Base-by-base conservation (phyloP, 768 basidiomycete genomes). In the Tubosaeta sp. region DNA sequence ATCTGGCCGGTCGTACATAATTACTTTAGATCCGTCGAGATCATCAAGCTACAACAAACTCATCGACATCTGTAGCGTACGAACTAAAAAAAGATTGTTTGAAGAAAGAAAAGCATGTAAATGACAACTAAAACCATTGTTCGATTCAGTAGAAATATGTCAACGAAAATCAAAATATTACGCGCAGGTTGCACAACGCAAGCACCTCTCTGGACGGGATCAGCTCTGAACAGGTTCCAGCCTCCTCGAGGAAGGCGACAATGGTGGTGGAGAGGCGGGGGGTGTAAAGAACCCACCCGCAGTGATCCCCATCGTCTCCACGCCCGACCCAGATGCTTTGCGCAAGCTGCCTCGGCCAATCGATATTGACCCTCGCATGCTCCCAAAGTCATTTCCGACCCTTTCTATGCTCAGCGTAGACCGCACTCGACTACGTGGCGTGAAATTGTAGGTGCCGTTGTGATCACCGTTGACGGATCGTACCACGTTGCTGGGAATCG, bases 241-340 rank as follows among this genome's bases (percentile, higher is more conserved):
- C 16, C 24, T 16, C 27, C 39, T 24, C 56, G 44, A 29, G 66
- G 43, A 30, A 7, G 66, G 36, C 3, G 36, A 19, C 3, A 38
- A 62, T 6, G 66, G 60, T 11, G 70, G 65, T 35, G 68, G 61
- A 2, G 62, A 55, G 38, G 60, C 49, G 10, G 86, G 83, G 4
- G 87, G 73, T 12, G 76, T 71, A 66, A 92, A 92, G 64, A 91
- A 91, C 0, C 90, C 90, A 19, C 76, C 76, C 30, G 87, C 90
- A 29, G 85, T 89, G 41, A 92, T 74, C 16, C 88, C 77, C 40
- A 86, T 64, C 24, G 88, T 84, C 69, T 87, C 85, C 50, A 91
- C 90, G 27, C 80, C 86, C 19, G 87, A 81, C 14, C 85, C 90
- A 46, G 76, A 74, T 39, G 78, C 69, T 72, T 89, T 90, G 57